A percentile compares a stretch with the other conserved stretches of the same genome.
Evolutionary conservation across 2,329 filamentous ascomycete species (phyloP).

Genomic region (Clonostachys rhizophaga): DNA sequence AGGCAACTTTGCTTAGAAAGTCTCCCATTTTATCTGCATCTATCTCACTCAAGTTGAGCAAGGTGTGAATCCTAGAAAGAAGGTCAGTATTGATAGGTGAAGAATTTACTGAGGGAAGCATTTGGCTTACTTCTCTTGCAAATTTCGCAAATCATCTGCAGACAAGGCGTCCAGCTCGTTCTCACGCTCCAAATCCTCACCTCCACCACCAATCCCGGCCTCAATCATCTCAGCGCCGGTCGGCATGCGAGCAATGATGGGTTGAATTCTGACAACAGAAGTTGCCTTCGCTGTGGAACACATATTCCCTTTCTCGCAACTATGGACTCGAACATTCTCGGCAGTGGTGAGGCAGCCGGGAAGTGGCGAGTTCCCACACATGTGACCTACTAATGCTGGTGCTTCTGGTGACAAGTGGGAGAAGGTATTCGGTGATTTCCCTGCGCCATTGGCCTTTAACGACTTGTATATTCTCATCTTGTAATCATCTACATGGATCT

Average conservation of each 20-base stretch:
- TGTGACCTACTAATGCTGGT: conserved; percentile 66
- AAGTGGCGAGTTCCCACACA: conserved; percentile 66
- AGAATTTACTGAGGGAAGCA: accelerated
- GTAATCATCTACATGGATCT: conserved; percentile 82
- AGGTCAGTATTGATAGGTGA: neutral
- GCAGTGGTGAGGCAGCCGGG: conserved; percentile 68
- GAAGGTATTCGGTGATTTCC: conserved; percentile 12
- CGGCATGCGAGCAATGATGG: conserved; percentile 63
- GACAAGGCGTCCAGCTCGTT: conserved; percentile 59
- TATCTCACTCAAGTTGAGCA: neutral
- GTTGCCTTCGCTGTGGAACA: conserved; percentile 43
- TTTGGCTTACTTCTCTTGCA: conserved; percentile 32
- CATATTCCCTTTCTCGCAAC: conserved; percentile 71
- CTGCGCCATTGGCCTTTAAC: conserved; percentile 26
- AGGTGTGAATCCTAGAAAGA: too few species aligned
- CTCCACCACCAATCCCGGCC: conserved; percentile 73
- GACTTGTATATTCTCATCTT: conserved; percentile 69
- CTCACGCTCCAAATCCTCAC: conserved; percentile 65
- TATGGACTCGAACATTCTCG: conserved; percentile 66
- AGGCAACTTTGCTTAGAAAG: neutral
- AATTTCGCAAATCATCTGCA: conserved; percentile 44
- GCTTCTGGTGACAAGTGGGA: conserved; percentile 51
- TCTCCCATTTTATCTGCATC: neutral
- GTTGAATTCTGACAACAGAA: conserved; percentile 69
- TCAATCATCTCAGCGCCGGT: conserved; percentile 65